phyloP scores from a whole-genome alignment of 495 filamentous ascomycete genomes.

The Hypoxylon trugodes region DNA sequence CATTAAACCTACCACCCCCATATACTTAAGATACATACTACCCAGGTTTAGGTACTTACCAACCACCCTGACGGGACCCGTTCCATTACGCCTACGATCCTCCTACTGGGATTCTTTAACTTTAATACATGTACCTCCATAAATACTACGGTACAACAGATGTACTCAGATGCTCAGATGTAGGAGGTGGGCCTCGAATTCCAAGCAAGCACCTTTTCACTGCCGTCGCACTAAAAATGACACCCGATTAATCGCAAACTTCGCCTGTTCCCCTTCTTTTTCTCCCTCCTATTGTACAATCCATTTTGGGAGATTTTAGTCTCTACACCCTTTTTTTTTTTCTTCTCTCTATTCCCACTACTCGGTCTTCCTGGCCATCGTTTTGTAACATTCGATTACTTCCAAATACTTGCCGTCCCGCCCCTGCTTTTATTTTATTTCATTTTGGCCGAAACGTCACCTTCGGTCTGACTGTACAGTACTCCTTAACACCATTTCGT shows the following conservation, averaged over 20 bases:
- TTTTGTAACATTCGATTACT: constrained; percentile 30
- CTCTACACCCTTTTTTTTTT: constrained; percentile 28
- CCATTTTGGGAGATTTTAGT: constrained; percentile 19
- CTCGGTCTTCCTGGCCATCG: constrained; percentile 21
- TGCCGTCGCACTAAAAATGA: constrained; percentile 44
- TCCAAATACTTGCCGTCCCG: constrained; percentile 21
- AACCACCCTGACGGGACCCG: constrained; percentile 25
- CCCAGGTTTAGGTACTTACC: too few species aligned
- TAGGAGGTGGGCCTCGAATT: constrained; percentile 22
- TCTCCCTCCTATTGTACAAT: constrained; percentile 28
- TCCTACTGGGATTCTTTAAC: constrained; percentile 24
- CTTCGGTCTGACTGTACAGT: constrained; percentile 30
- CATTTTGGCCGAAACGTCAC: constrained; percentile 24
- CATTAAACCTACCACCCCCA: too few species aligned
- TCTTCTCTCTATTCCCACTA: constrained; percentile 15
- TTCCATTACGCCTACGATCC: constrained; percentile 24
- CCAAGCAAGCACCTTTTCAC: constrained; percentile 34
- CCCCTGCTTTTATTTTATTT: constrained; percentile 20
- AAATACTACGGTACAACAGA: neutral
- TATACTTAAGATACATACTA: too few species aligned
- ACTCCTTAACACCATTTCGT: neutral
- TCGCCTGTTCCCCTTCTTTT: constrained; percentile 36
- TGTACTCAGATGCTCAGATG: constrained; percentile 5
- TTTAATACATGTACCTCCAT: constrained; percentile 20
- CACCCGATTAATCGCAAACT: constrained; percentile 42